phyloP scores from a whole-genome alignment of 176 grass and related monocot genomes.

The Pontederia crassipes region DNA sequence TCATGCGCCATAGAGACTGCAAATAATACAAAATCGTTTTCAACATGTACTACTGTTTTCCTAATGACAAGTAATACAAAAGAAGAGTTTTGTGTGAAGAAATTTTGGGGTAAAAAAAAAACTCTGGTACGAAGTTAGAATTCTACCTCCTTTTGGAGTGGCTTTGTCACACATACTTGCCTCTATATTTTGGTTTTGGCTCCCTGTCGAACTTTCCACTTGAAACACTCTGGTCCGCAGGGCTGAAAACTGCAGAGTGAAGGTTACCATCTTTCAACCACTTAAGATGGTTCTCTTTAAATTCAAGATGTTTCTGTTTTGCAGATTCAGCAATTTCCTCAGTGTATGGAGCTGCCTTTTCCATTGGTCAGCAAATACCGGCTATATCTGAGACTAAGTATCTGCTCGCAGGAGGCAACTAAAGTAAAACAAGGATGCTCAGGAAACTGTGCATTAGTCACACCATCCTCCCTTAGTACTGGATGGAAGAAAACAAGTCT shows the following conservation, averaged over 20 bases:
- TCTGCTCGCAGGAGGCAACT: slow-evolving; percentile 61
- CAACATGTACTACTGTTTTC: no score
- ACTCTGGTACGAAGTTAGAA: no score
- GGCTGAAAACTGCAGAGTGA: slow-evolving; percentile 64
- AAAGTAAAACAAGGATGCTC: slow-evolving; percentile 89
- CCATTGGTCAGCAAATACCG: slow-evolving; percentile 86
- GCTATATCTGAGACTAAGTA: slow-evolving; percentile 74
- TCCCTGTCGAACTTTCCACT: slow-evolving; percentile 49
- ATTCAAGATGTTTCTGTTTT: slow-evolving; percentile 36
- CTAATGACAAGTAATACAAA: no score
- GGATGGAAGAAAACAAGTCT: slow-evolving; percentile 80
- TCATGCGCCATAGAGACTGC: no score
- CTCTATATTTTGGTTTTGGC: slow-evolving; percentile 81
- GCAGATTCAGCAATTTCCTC: slow-evolving; percentile 41
- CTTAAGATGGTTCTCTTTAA: slow-evolving; percentile 90
- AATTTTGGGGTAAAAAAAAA: no score
- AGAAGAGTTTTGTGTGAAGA: no score
- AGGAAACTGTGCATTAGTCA: slow-evolving; percentile 23
- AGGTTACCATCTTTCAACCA: slow-evolving; percentile 86
- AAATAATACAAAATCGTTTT: no score
- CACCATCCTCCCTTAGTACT: slow-evolving; percentile 48
- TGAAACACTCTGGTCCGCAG: slow-evolving; percentile 9
- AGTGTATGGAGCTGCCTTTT: slow-evolving; percentile 45
- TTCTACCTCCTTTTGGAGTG: no score
- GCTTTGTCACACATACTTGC: slow-evolving; percentile 65